Evolutionary conservation across 495 filamentous ascomycete genomes (phyloP).

Genomic region (Aspergillus wentii): DNA sequence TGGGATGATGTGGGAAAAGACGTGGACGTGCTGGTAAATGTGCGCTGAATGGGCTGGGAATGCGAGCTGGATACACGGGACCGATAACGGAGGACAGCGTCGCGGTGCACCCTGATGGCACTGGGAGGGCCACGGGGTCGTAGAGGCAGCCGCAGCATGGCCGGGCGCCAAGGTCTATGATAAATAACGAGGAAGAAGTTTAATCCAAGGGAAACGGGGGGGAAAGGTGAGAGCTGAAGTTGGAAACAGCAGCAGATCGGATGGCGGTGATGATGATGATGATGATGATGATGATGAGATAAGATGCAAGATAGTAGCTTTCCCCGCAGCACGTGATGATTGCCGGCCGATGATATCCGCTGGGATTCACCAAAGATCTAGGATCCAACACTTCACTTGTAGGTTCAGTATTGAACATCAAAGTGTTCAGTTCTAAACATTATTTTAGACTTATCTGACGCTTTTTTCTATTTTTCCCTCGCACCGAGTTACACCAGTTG

Average conservation of each 20-base stretch:
- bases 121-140: conserved; percentile 7
- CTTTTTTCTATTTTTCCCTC: no score
- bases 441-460: no score
- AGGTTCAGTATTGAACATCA: no score
- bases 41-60: conserved; percentile 9
- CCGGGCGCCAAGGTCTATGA: conserved; percentile 3
- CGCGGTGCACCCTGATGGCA: conserved; percentile 8
- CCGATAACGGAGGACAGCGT: conserved; percentile 16
- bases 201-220: not conserved
- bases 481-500: no score
- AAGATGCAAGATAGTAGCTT: conserved; percentile 13
- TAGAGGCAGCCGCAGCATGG: conserved; percentile 22
- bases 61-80: conserved; percentile 3
- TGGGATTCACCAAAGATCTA: no score
- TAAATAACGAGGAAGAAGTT: not conserved
- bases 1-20: conserved; percentile 43
- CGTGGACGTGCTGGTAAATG: conserved; percentile 24
- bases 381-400: no score
- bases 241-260: not conserved
- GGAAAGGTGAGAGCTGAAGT: conserved; percentile 1
- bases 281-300: conserved; percentile 7
- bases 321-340: conserved; percentile 22
- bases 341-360: conserved; percentile 11
- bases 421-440: no score
- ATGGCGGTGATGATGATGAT: not conserved